A percentile compares a stretch with the other conserved stretches of the same genome.
Evolutionary conservation across 2,329 filamentous ascomycete genomes (phyloP).

Genomic region (Penicillium sp.): DNA sequence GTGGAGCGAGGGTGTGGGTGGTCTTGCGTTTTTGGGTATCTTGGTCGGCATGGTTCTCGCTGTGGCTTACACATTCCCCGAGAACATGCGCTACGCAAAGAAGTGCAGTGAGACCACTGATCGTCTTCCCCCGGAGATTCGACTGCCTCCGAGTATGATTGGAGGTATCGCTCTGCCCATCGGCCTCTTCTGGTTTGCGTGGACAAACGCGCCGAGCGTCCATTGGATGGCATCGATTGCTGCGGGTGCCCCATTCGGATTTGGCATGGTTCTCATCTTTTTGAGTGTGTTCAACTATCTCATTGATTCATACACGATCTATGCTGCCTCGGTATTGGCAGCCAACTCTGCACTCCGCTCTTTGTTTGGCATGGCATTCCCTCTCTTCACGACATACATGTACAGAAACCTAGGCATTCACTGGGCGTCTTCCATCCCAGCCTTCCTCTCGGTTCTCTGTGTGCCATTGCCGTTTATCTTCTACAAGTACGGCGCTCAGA

Average conservation of each 20-base stretch:
- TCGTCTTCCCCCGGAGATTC: slow-evolving; percentile 53
- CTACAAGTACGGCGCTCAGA: slow-evolving; percentile 37
- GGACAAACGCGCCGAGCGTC: slow-evolving; percentile 51
- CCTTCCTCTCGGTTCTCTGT: slow-evolving; percentile 43
- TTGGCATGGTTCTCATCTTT: slow-evolving; percentile 42
- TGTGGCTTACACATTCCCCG: slow-evolving; percentile 37
- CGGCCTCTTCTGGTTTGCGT: slow-evolving; percentile 59
- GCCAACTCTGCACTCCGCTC: slow-evolving; percentile 47
- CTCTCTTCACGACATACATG: slow-evolving; percentile 47
- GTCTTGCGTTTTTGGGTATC: slow-evolving; percentile 49
- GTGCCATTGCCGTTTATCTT: slow-evolving; percentile 43
- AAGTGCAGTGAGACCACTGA: slow-evolving; percentile 21
- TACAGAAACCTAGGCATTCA: slow-evolving; percentile 46
- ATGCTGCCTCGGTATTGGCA: slow-evolving; percentile 39
- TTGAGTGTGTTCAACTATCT: slow-evolving; percentile 43
- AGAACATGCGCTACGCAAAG: slow-evolving; percentile 35
- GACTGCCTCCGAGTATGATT: slow-evolving; percentile 50
- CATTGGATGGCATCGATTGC: slow-evolving; percentile 40
- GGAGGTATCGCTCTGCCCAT: slow-evolving; percentile 53
- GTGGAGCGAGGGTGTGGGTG: slow-evolving; percentile 46
- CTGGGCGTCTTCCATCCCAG: slow-evolving; percentile 47
- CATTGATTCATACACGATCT: slow-evolving; percentile 43
- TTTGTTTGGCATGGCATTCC: slow-evolving; percentile 46
- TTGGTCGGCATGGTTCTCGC: slow-evolving; percentile 39
- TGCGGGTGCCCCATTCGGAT: slow-evolving; percentile 38